Evolutionary conservation across 2,329 filamentous ascomycete species (phyloP), one percentile per base, ranked within the genome.

Genomic region (Myrmaecium sp.): DNA sequence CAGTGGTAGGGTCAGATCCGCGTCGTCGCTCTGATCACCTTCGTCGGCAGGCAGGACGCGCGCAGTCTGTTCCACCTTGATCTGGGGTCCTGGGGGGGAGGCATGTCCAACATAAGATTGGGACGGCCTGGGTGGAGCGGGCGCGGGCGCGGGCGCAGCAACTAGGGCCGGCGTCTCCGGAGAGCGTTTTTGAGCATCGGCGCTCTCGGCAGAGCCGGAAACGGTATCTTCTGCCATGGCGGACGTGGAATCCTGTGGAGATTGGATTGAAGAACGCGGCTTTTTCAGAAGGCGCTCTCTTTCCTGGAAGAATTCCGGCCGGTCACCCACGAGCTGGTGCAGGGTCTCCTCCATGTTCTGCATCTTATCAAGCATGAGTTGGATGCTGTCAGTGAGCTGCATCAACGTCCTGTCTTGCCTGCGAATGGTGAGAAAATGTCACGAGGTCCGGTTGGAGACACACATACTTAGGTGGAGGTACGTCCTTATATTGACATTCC

Each of bases 401-500:
- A 59, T 54, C 42, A 61, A 55, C 36, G 60, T 64, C 46, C 60
- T 39, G 41, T 64, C 52, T 51, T 63, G 51, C 29, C 47, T 49
- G 30, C 25, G 23, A 13, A 25, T 33, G 13, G 25, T 26, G 21
- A 30, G 23, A 16, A 24, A 30, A 18, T 14, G 13, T 21, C 24
- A 14, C 18, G 16, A 9, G 18, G 17, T 24, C 29, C 21, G n/a
- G n/a, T n/a, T n/a, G 23, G 12, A 24, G 21, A 17, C 23, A 26
- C 36, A 33, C 76, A 49, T 63, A 92, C 80, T 91, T 86, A 45
- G 91, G 89, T 10, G 82, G 82, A 13, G 82, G 78, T 5, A 89
- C 77, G 44, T 94, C 84, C 37, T 84, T 74, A 51, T 94, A 95
- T 50, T 80, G 74, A 57, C 89, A 98, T 28, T 73, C 65, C 17